These are phyloP conservation scores for Coniochaeta hoffmannii DNA, from an alignment of 2,329 filamentous ascomycete species.

Conservation along the genomic window DNA sequence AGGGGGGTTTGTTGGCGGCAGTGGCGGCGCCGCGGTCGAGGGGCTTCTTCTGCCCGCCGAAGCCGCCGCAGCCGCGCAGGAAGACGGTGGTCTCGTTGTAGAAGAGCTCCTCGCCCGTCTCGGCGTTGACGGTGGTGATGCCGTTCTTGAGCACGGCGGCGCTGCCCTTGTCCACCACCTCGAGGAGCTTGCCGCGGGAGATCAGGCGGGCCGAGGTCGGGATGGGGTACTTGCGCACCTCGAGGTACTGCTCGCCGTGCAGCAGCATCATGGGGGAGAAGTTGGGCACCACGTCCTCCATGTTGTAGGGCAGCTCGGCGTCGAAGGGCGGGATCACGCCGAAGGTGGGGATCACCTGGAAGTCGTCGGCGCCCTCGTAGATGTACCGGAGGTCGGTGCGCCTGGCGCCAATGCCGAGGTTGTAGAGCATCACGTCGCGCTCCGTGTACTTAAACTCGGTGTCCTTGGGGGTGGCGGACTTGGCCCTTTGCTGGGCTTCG, in stretches of 20 bases:
- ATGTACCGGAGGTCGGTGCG: conserved; percentile 79
- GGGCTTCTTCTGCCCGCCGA: conserved; percentile 75
- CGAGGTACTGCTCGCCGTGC: conserved; percentile 97
- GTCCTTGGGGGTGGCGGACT: conserved; percentile 61
- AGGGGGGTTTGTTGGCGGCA: conserved; percentile 69
- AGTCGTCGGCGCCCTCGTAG: conserved; percentile 85
- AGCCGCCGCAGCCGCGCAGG: conserved; percentile 83
- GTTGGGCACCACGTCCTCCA: conserved; percentile 83
- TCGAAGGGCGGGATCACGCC: conserved; percentile 94
- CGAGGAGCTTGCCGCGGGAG: conserved; percentile 73
- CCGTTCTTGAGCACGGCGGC: conserved; percentile 77
- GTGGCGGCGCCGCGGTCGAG: conserved; percentile 73
- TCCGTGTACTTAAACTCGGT: conserved; percentile 80
- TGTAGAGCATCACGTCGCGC: conserved; percentile 88
- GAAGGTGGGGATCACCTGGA: conserved; percentile 91
- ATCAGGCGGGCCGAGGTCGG: conserved; percentile 74
- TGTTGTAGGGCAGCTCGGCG: conserved; percentile 69
- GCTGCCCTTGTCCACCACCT: conserved; percentile 92
- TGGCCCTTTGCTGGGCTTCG: conserved; percentile 66
- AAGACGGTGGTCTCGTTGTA: conserved; percentile 97
- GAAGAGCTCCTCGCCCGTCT: conserved; percentile 83
- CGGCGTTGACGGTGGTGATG: conserved; percentile 75
- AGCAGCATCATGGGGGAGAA: conserved; percentile 98
- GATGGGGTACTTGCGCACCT: conserved; percentile 86
- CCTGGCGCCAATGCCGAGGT: conserved; percentile 88